Base-by-base conservation (phyloP, 352 stramenopile genomes). In the Discostella stelligera region DNA sequence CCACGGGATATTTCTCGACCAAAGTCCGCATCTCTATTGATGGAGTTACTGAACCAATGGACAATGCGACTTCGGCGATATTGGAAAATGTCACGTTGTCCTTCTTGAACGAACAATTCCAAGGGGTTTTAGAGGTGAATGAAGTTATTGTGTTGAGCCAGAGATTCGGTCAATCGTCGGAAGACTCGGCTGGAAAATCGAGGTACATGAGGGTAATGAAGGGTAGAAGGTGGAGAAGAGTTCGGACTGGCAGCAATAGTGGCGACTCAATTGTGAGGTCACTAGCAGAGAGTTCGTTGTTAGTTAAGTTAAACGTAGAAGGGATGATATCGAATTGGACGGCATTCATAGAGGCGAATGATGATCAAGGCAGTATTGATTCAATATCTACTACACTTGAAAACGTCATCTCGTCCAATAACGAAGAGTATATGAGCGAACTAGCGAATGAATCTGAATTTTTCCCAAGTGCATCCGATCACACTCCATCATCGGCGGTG, bases 41-140 rank as follows among this genome's bases (percentile, higher is more conserved):
- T 50, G 56, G 56, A 30, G 21, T 64, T 25, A 23, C 30, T 9
- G 27, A 49, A 27, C 5, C n/a, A 16, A 64, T 64, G 25, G 56
- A 50, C 32, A 16, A 48, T 23, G 39, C 21, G 9, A 32, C 30
- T 23, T 20, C 27, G 3, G 18, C 14, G 25, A 27, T 50, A 21
- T 25, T 64, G 56, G 56, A 49, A 50, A 64, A 49, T 49, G 56
- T 52, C 27, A 52, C 32, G n/a, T 48, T 30, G 39, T 49, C 39
- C 32, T 64, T 52, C 32, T 49, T 64, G 30, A 50, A 50, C n/a
- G 56, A 64, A 25, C 9, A 64, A 52, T 64, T 64, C 32, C 2
- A 9, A 13, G 30, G 30, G 0, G n/a, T 20, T 16, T 48, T 64
- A 30, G 55, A 64, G 20, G 56, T 50, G 27, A 52, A n/a, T 30